phyloP scores from a whole-genome alignment of 169 alveolate genomes.

The Cryptosporidium bovis region DNA sequence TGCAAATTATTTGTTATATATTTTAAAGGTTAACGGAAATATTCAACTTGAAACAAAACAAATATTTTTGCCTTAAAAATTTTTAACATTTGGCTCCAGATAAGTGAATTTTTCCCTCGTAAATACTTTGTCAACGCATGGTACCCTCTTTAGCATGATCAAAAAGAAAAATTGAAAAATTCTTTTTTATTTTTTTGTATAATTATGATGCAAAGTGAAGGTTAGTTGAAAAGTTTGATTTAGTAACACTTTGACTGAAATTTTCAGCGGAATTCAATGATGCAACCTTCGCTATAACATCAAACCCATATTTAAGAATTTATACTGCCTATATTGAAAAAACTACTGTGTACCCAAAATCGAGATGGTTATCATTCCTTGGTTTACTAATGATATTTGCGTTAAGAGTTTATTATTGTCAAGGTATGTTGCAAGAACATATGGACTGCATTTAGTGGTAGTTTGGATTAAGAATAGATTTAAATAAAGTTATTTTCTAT shows the following conservation, averaged over 20 bases:
- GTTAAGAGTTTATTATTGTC: constrained; percentile 76
- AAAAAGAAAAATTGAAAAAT: not conserved
- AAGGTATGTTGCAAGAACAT: constrained; percentile 43
- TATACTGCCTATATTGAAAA: constrained; percentile 74
- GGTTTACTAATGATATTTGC: constrained; percentile 71
- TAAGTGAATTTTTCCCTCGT: constrained; percentile 62
- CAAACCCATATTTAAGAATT: constrained; percentile 56
- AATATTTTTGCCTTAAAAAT: constrained; percentile 24
- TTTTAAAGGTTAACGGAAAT: not conserved
- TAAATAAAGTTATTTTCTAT: too few species aligned
- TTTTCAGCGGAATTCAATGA: constrained; percentile 28
- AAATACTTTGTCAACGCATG: constrained; percentile 2
- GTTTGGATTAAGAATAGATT: not conserved
- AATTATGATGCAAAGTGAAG: constrained; percentile 73
- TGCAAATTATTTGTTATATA: too few species aligned
- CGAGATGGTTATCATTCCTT: constrained; percentile 79
- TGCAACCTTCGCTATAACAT: constrained; percentile 31
- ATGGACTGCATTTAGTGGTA: too few species aligned
- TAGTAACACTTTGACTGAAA: not conserved
- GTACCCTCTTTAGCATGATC: not conserved
- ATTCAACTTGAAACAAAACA: not conserved
- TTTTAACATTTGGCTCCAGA: constrained; percentile 56
- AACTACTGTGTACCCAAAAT: constrained; percentile 80
- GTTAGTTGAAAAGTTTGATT: constrained; percentile 12
- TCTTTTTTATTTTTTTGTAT: not conserved